A percentile compares a stretch with the other conserved stretches of the same genome.
Conservation (phyloP, 2,329 filamentous ascomycete genomes). For the Colletotrichum tanaceti region DNA sequence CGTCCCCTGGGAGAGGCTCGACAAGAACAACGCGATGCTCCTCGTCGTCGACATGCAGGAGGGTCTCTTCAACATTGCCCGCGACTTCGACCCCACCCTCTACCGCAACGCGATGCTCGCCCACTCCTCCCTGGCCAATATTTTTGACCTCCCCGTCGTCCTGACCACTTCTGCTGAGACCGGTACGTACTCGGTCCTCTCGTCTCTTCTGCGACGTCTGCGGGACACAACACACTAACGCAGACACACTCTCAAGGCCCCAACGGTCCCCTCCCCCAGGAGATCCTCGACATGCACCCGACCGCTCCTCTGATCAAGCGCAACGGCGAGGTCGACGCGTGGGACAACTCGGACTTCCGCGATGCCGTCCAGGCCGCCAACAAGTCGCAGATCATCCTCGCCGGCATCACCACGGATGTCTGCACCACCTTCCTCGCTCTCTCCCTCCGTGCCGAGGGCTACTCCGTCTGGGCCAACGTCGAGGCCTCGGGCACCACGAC, state of each 20-base stretch:
- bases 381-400: conserved; percentile 77
- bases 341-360: conserved; percentile 79
- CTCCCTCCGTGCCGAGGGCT: conserved; percentile 76
- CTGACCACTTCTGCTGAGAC: conserved; percentile 76
- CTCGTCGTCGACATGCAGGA: conserved; percentile 54
- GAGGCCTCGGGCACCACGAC: conserved; percentile 77
- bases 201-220: rapidly evolving
- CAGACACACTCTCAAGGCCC: conserved; percentile 61
- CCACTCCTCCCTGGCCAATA: conserved; percentile 72
- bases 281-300: conserved; percentile 76
- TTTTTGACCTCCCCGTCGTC: conserved; percentile 76
- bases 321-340: conserved; percentile 79
- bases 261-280: conserved; percentile 77
- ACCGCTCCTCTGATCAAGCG: conserved; percentile 73
- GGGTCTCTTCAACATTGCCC: conserved; percentile 57
- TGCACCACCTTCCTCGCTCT: conserved; percentile 80
- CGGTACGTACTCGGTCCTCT: conserved; percentile 46
- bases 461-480: conserved; percentile 78
- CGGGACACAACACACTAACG: conserved; percentile 11
- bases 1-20: conserved; percentile 50
- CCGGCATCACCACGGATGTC: conserved; percentile 79
- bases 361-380: conserved; percentile 72
- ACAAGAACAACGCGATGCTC: conserved; percentile 51
- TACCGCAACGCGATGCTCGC: conserved; percentile 76
- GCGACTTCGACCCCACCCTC: conserved; percentile 74